Evolutionary conservation across 75 land plant species (phyloP).

Genomic region (Azolla pinnata): DNA sequence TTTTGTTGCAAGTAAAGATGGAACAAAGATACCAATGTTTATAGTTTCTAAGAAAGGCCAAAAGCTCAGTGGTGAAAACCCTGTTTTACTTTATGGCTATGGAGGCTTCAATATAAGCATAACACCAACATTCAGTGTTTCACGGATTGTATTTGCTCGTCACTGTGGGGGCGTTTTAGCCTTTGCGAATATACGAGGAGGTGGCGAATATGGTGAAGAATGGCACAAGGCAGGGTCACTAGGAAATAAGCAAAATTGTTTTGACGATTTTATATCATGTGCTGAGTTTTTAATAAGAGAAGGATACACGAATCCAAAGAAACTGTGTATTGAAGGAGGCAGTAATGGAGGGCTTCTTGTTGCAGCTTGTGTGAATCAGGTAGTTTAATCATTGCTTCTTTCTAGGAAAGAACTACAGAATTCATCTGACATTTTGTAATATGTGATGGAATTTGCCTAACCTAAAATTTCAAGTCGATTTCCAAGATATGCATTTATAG

Average conservation of each 20-base stretch:
- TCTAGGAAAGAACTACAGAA: too few relatives aligned
- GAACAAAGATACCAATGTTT: constrained; percentile 85
- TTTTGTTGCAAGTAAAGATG: constrained; percentile 73
- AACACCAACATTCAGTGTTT: constrained; percentile 68
- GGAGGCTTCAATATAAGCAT: constrained; percentile 83
- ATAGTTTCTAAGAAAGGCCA: constrained; percentile 62
- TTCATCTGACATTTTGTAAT: too few relatives aligned
- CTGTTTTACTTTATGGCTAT: constrained; percentile 78
- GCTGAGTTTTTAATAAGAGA: constrained; percentile 62
- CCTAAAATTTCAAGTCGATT: too few relatives aligned
- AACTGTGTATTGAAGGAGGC: constrained; percentile 90
- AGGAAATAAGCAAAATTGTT: constrained; percentile 79
- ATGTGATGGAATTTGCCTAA: too few relatives aligned
- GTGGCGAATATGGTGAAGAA: constrained; percentile 97
- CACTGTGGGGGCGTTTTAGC: constrained; percentile 65
- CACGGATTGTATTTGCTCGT: constrained; percentile 38
- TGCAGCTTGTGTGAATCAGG: constrained; percentile 98
- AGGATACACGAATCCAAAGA: constrained; percentile 70
- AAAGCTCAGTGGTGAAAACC: constrained; percentile 58
- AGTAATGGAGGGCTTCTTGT: constrained; percentile 97
- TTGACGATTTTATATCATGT: constrained; percentile 90
- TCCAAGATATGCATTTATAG: too few relatives aligned
- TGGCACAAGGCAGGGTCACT: constrained; percentile 95
- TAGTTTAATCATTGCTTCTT: too few relatives aligned
- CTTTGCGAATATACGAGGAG: constrained; percentile 90